Conservation (phyloP, 2,329 filamentous ascomycete genomes). For the Beauveria medogensis region DNA sequence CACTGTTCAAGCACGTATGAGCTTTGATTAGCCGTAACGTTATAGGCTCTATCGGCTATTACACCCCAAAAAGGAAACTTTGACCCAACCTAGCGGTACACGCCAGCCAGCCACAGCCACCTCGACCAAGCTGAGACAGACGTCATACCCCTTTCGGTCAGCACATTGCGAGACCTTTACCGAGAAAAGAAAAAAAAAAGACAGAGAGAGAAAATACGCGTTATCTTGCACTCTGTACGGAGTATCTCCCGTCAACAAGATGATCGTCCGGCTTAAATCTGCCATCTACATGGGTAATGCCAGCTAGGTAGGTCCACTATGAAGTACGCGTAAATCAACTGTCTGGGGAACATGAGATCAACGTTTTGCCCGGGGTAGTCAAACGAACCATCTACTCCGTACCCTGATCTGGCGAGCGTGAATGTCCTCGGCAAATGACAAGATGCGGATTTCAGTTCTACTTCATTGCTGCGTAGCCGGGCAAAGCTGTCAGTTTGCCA, state of each 20-base stretch:
- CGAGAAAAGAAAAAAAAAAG: too few relatives aligned
- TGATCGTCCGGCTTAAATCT: background rate
- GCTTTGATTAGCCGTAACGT: background rate
- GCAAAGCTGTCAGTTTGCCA: too few relatives aligned
- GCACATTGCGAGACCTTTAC: background rate
- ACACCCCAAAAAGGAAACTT: background rate
- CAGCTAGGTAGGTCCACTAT: background rate
- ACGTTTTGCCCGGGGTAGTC: background rate
- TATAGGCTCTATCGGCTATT: background rate
- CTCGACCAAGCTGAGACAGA: background rate
- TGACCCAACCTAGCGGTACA: background rate
- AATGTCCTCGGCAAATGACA: background rate
- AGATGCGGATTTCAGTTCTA: too few relatives aligned
- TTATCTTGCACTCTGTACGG: background rate
- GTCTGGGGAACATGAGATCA: background rate
- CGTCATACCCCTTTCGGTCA: background rate
- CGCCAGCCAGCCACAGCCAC: too few relatives aligned
- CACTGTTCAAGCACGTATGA: too few relatives aligned
- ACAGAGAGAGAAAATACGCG: background rate
- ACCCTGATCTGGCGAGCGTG: too few relatives aligned
- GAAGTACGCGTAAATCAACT: background rate
- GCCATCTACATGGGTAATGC: slow-evolving; percentile 2
- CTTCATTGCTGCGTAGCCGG: too few relatives aligned
- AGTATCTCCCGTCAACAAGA: background rate
- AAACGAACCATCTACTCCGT: too few relatives aligned